A percentile compares a stretch with the other conserved stretches of the same genome.
These are phyloP conservation scores for Cryptosporidium viatorum DNA, from an alignment of 169 alveolate species.

Conservation along the genomic window DNA sequence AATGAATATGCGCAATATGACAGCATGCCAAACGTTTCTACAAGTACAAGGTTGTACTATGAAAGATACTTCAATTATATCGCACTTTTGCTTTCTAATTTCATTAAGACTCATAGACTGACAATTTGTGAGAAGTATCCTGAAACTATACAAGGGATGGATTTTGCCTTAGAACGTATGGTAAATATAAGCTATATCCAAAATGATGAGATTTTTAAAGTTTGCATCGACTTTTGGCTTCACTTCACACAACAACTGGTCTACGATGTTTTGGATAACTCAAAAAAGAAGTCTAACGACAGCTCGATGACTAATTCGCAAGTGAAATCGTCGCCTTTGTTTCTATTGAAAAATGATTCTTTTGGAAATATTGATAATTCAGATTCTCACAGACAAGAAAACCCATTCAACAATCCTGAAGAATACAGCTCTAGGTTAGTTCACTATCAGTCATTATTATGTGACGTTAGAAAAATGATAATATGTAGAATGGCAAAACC, in stretches of 20 bases:
- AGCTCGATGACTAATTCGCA: background rate
- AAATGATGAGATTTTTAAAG: conserved; percentile 97
- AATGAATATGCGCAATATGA: conserved; percentile 83
- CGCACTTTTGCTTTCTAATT: conserved; percentile 85
- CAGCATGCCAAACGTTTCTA: conserved; percentile 83
- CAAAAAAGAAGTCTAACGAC: conserved; percentile 74
- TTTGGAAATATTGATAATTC: conserved; percentile 49
- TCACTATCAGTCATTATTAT: conserved; percentile 81
- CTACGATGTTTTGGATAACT: conserved; percentile 84
- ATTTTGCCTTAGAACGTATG: conserved; percentile 57
- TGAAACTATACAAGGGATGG: conserved; percentile 26
- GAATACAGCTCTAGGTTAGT: conserved; percentile 60
- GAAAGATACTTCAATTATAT: conserved; percentile 88
- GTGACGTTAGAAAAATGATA: conserved; percentile 85
- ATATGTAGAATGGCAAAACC: conserved; percentile 97
- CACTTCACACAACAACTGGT: conserved; percentile 88
- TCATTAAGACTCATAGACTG: conserved; percentile 78
- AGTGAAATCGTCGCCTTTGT: conserved; percentile 35
- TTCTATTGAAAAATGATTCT: conserved; percentile 59
- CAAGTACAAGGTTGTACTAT: conserved; percentile 84
- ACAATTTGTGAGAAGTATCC: conserved; percentile 68
- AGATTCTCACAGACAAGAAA: conserved; percentile 10
- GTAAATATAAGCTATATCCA: conserved; percentile 83
- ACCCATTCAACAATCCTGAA: conserved; percentile 59
- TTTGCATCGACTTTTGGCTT: conserved; percentile 97